These are phyloP conservation scores for Rosa chinensis DNA, from an alignment of 306 rosid species.

Conservation along the genomic window DNA sequence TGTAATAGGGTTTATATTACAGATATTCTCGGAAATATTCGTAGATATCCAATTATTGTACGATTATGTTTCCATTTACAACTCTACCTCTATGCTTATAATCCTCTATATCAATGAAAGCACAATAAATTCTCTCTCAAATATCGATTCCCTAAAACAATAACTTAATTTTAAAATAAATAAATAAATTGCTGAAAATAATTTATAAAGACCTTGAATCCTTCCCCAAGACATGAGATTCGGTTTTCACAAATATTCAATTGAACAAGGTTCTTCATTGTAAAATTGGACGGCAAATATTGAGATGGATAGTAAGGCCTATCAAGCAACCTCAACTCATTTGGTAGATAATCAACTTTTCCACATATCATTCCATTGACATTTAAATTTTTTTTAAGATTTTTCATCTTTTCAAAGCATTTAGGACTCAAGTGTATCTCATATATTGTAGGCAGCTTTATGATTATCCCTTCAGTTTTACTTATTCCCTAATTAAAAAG, in stretches of 20 bases:
- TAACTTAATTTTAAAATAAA: no score
- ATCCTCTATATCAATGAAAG: no score
- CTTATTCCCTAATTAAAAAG: background rate
- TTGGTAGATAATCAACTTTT: constrained; percentile 26
- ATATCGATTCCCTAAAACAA: no score
- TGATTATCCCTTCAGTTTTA: background rate
- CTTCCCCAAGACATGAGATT: constrained; percentile 17
- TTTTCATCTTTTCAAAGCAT: constrained; percentile 25
- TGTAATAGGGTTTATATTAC: no score
- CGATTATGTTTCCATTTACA: no score
- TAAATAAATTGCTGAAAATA: background rate
- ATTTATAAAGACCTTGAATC: constrained; percentile 14
- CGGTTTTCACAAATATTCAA: constrained; percentile 28
- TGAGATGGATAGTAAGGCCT: constrained; percentile 37
- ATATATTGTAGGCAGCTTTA: background rate
- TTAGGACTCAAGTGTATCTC: constrained; percentile 20
- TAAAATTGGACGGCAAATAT: constrained; percentile 33
- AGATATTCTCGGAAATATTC: no score
- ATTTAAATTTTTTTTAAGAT: constrained; percentile 24
- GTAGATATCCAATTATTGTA: no score
- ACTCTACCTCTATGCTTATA: no score
- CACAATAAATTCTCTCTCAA: no score
- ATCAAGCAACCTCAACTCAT: constrained; percentile 36
- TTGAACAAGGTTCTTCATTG: constrained; percentile 32
- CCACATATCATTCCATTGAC: constrained; percentile 24